Percentiles rank a stretch among this genome's conserved stretches.
These are phyloP conservation scores for Kodamaea alishanica DNA, from an alignment of 1,139 yeast genomes.

Conservation along the genomic window DNA sequence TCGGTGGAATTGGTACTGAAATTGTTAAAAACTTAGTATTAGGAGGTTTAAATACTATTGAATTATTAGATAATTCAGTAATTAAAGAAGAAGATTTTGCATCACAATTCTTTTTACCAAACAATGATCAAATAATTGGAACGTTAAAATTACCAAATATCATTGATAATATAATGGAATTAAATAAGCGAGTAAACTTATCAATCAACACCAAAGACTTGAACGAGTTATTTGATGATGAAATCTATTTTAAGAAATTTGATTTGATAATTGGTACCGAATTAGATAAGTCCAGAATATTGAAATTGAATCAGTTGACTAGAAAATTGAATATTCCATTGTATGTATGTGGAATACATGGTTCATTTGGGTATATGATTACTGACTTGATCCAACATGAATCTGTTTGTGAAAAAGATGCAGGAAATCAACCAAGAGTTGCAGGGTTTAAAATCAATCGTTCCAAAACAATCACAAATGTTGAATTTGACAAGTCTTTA, in stretches of 20 bases:
- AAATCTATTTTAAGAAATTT: slow-evolving; percentile 50
- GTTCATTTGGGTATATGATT: slow-evolving; percentile 78
- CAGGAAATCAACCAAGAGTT: slow-evolving; percentile 51
- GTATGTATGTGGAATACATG: slow-evolving; percentile 68
- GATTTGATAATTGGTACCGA: slow-evolving; percentile 79
- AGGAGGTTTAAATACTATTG: slow-evolving; percentile 82
- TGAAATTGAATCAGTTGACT: slow-evolving; percentile 48
- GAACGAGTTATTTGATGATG: slow-evolving; percentile 18
- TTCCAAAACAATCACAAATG: slow-evolving; percentile 50
- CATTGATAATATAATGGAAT: slow-evolving; percentile 53
- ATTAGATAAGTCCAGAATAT: slow-evolving; percentile 39
- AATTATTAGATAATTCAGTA: slow-evolving; percentile 57
- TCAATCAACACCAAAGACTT: slow-evolving; percentile 37
- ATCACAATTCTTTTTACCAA: slow-evolving; percentile 74
- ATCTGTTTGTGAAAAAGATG: slow-evolving; percentile 37
- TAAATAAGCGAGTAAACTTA: slow-evolving; percentile 73
- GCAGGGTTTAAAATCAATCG: slow-evolving; percentile 44
- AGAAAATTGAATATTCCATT: slow-evolving; percentile 59
- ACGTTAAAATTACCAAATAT: slow-evolving; percentile 53
- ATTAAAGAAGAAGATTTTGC: slow-evolving; percentile 65
- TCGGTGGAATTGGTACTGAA: slow-evolving; percentile 76
- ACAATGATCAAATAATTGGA: slow-evolving; percentile 48
- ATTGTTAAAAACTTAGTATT: slow-evolving; percentile 79
- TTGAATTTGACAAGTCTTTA: slow-evolving; percentile 28
- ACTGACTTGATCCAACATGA: slow-evolving; percentile 71